phyloP scores from a whole-genome alignment of 2,329 filamentous ascomycete species.

The Dactylellina haptotyla region DNA sequence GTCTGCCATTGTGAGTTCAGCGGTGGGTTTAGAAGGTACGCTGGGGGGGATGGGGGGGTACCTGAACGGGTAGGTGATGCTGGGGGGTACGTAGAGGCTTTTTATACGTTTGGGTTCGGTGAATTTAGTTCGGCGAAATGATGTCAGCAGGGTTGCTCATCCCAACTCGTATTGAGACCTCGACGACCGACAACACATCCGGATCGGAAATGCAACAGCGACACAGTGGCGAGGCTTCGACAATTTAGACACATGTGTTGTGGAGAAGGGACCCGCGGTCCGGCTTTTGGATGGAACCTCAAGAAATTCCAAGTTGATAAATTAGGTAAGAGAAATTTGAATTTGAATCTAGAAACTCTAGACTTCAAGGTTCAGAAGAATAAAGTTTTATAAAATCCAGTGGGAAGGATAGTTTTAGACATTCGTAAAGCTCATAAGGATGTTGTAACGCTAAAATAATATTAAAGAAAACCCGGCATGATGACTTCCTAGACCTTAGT shows the following conservation, averaged over 20 bases:
- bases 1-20: constrained; percentile 24
- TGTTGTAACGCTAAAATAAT: no score
- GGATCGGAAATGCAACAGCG: constrained; percentile 34
- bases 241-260: not conserved
- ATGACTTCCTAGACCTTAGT: no score
- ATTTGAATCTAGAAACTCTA: no score
- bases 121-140: constrained; percentile 11
- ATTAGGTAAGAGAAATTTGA: no score
- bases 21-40: constrained; percentile 1
- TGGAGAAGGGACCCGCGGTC: not conserved
- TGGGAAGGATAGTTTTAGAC: no score
- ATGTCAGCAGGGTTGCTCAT: constrained; percentile 18
- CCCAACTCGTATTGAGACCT: not conserved
- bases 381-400: no score
- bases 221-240: not conserved
- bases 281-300: not conserved
- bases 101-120: not conserved
- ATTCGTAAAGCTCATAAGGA: no score
- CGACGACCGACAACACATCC: constrained; percentile 18
- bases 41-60: not conserved
- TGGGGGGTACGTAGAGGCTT: not conserved
- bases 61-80: not conserved
- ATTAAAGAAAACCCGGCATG: no score
- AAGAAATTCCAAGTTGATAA: no score
- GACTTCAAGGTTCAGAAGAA: no score